A percentile compares a stretch with the other conserved stretches of the same genome.
phyloP scores from a whole-genome alignment of 495 filamentous ascomycete genomes.

The Niebla homalea region DNA sequence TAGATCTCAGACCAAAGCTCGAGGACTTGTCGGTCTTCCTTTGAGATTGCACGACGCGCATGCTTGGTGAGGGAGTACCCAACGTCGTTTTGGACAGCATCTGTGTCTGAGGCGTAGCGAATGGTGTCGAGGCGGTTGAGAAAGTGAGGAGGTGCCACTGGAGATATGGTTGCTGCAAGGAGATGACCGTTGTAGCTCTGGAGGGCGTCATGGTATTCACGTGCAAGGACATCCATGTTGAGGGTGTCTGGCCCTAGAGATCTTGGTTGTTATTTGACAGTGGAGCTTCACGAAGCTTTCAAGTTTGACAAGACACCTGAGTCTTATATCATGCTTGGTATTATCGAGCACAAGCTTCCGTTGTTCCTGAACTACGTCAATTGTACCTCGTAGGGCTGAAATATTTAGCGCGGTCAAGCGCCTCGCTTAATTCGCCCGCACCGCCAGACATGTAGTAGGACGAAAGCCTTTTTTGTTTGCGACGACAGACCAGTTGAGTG shows the following conservation, averaged over 20 bases:
- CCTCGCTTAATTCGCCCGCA: no score
- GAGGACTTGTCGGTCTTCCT: constrained; percentile 48
- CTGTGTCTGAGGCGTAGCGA: constrained; percentile 47
- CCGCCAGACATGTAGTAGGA: no score
- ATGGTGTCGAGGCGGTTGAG: constrained; percentile 46
- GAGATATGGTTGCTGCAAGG: constrained; percentile 57
- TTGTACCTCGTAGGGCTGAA: no score
- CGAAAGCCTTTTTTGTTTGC: no score
- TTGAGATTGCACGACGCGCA: constrained; percentile 28
- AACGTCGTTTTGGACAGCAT: constrained; percentile 41
- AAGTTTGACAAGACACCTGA: no score
- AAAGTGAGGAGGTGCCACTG: constrained; percentile 42
- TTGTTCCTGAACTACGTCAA: no score
- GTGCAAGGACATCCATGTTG: constrained; percentile 49
- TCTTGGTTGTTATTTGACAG: no score
- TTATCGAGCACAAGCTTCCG: no score
- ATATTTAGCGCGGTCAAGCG: no score
- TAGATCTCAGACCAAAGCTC: constrained; percentile 75
- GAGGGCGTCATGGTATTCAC: constrained; percentile 49
- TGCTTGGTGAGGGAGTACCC: constrained; percentile 45
- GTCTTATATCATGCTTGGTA: no score
- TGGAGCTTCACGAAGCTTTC: no score
- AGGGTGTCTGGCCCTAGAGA: neutral
- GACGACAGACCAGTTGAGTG: no score
- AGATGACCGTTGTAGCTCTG: constrained; percentile 42